Evolutionary conservation across 2,329 filamentous ascomycete species (phyloP).

Genomic region (Rhynchosporium agropyri): DNA sequence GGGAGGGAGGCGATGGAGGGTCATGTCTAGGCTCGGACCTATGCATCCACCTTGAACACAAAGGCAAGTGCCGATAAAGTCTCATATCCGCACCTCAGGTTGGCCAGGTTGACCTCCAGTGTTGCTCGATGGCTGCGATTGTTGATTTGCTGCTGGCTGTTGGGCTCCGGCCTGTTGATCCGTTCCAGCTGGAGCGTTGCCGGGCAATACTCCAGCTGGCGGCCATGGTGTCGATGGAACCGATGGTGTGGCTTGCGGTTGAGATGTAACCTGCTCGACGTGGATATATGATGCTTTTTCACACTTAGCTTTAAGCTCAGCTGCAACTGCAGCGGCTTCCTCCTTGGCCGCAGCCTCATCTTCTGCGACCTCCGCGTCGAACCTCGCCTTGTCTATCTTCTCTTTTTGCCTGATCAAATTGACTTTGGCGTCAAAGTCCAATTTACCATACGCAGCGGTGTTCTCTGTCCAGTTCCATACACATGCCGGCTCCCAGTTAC

Average conservation of each 20-base stretch:
- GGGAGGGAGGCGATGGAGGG: not conserved
- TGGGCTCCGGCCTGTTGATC: constrained; percentile 5
- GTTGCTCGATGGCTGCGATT: not conserved
- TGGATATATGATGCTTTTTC: constrained; percentile 17
- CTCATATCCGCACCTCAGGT: constrained; percentile 12
- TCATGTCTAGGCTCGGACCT: not conserved
- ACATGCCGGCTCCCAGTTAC: constrained; percentile 69
- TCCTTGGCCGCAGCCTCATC: constrained; percentile 16
- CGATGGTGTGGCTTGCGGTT: not conserved
- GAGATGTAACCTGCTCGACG: constrained; percentile 15
- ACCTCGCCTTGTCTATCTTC: constrained; percentile 9
- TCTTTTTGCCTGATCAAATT: constrained; percentile 39
- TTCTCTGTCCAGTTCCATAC: constrained; percentile 67
- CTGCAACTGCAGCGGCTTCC: constrained; percentile 9
- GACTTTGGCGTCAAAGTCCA: constrained; percentile 62
- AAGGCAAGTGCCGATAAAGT: not conserved
- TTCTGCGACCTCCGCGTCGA: constrained; percentile 30
- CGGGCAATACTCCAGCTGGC: not conserved
- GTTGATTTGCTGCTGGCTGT: not conserved
- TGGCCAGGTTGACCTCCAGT: constrained; percentile 1
- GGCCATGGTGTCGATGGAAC: constrained; percentile 3
- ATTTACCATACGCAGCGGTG: constrained; percentile 59
- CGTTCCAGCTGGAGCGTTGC: not conserved
- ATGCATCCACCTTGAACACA: not conserved
- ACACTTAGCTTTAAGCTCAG: constrained; percentile 14